Evolutionary conservation across 306 rosid species (phyloP).

Genomic region (Cajanus cajan): DNA sequence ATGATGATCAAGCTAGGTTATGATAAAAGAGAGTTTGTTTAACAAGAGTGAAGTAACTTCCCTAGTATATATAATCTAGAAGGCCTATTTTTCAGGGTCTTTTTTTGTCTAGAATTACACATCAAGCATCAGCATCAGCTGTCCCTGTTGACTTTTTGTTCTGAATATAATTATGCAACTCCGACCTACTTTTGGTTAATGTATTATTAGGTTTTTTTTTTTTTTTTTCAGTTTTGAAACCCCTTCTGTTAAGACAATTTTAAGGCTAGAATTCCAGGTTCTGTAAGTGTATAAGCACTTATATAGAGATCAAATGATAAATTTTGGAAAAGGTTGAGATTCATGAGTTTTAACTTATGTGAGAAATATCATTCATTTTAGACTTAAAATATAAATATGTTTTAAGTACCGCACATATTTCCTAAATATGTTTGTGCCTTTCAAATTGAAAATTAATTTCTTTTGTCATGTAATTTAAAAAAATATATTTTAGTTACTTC

Average conservation of each 20-base stretch:
- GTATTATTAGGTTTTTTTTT: not conserved
- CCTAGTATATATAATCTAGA: not conserved
- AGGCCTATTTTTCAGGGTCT: not conserved
- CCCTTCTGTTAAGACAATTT: not conserved
- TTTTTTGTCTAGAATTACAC: not conserved
- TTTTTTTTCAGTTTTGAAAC: not conserved
- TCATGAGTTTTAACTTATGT: not conserved
- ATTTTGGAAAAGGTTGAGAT: not conserved
- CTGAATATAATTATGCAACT: not conserved
- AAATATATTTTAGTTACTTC: too few relatives aligned
- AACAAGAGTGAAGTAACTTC: not conserved
- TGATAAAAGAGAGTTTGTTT: not conserved
- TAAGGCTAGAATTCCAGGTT: not conserved
- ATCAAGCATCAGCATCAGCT: not conserved
- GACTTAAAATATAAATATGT: too few relatives aligned
- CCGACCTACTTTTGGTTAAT: not conserved
- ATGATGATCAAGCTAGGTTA: not conserved
- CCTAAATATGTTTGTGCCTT: too few relatives aligned
- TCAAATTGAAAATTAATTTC: too few relatives aligned
- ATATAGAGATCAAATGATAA: not conserved
- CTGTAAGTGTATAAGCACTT: not conserved
- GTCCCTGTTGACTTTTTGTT: not conserved
- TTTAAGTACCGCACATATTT: too few relatives aligned
- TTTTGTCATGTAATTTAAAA: too few relatives aligned
- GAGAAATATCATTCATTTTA: not conserved